Base-by-base conservation (phyloP, 495 filamentous ascomycete species). In the Penicillium salamii region DNA sequence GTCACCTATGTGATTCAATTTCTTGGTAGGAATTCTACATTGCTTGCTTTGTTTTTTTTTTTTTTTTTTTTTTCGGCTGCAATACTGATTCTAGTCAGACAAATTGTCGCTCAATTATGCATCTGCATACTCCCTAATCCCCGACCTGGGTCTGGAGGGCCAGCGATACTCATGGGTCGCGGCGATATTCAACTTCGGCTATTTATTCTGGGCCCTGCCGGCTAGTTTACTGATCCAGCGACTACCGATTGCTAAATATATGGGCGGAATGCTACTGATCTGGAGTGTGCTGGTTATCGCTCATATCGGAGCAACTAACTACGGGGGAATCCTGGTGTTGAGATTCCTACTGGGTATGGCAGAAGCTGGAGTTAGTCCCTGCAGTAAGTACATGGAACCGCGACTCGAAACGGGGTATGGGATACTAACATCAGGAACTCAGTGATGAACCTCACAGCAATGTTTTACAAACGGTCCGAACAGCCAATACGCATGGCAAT, bases 401-500 rank as follows among this genome's bases (percentile, higher is more conserved):
- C n/a, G n/a, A n/a, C n/a, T n/a, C n/a, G n/a, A n/a, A n/a, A n/a
- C n/a, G n/a, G n/a, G n/a, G n/a, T n/a, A n/a, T n/a, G n/a, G n/a
- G 17, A 29, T 31, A 20, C 13, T 13, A 18, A 26, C 23, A 3
- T 8, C n/a, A n/a, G n/a, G 23, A 26, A 8, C 23, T n/a, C 15
- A 68, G 65, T 70, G 61, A 65, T 69, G 50, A 69, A 84, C 24
- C 69, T 88, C 12, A 84, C 81, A 0, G 76, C 81, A 11, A 86
- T 86, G 78, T 87, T 85, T 77, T 88, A 85, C 60, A 80, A 74
- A 36, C 82, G 84, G 17, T 74, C 79, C 35, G 84, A 88, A 50
- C 85, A 87, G 60, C 76, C 82, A 0, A 61, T 77, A 0, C 75
- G 79, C 3, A 82, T 85, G 33, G 78, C 79, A 0, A 78, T 84